Conservation (phyloP, 805 yeast species). For the Novakomyces olei region DNA sequence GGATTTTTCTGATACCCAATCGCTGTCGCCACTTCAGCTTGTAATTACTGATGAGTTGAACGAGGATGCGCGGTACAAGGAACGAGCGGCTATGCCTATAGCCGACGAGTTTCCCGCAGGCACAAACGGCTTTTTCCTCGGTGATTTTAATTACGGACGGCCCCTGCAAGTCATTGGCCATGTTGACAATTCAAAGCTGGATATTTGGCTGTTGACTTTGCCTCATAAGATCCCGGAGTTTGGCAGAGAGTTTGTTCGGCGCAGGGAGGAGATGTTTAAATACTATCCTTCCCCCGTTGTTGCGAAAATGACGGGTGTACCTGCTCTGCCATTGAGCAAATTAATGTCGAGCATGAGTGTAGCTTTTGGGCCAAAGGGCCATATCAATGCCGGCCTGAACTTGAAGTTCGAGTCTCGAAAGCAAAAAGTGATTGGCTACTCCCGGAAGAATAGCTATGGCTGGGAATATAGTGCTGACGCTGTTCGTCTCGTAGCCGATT, state of each 20-base stretch:
- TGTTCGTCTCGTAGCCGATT: slow-evolving; percentile 37
- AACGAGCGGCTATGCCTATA: slow-evolving; percentile 54
- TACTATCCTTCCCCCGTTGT: slow-evolving; percentile 49
- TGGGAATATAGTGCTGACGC: slow-evolving; percentile 80
- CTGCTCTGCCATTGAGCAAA: slow-evolving; percentile 47
- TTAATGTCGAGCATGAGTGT: slow-evolving; percentile 34
- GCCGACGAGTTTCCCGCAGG: slow-evolving; percentile 62
- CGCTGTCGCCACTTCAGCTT: slow-evolving; percentile 52
- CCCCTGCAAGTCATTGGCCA: slow-evolving; percentile 28
- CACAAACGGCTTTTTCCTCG: slow-evolving; percentile 53
- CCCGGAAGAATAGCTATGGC: slow-evolving; percentile 36
- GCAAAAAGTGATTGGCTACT: slow-evolving; percentile 71
- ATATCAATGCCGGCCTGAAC: slow-evolving; percentile 55
- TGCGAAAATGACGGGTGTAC: slow-evolving; percentile 32
- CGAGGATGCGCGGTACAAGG: slow-evolving; percentile 50
- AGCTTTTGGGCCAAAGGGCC: slow-evolving; percentile 36
- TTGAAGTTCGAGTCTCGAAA: slow-evolving; percentile 62
- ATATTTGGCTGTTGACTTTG: slow-evolving; percentile 12
- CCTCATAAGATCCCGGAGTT: slow-evolving; percentile 31
- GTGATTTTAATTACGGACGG: slow-evolving; percentile 71
- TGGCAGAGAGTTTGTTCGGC: slow-evolving; percentile 37
- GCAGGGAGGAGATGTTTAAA: slow-evolving; percentile 22
- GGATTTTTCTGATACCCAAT: slow-evolving; percentile 29
- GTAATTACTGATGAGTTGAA: slow-evolving; percentile 53
- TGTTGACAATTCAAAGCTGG: slow-evolving; percentile 15